Evolutionary conservation across 202 grass and related monocot species (phyloP), one percentile per base, ranked within the genome.

Genomic region (Setaria italica): DNA sequence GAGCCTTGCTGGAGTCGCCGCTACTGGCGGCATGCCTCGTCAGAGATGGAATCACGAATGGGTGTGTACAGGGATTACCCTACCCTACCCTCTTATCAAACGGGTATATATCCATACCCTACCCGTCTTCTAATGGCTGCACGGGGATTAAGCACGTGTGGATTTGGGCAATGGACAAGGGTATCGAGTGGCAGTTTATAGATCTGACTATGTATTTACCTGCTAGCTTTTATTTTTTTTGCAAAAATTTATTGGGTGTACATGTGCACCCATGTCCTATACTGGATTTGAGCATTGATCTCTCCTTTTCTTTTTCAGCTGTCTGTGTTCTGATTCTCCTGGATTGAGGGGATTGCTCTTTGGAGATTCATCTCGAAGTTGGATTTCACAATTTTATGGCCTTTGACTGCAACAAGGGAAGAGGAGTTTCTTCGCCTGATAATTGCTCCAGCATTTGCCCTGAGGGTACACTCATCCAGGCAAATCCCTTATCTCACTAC

Each of bases 351-450:
- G 42, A 72, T 80, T 78, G 11, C 33, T 65, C 17, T 49, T 47
- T 48, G 71, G 75, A 65, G 37, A 71, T 85, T 63, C 48, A 33
- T 63, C 80, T 85, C n/a, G 48, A 80, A 63, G 39, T 79, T 46
- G 75, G 71, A 67, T 72, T 76, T 62, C 35, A 64, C 46, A 76
- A 62, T 93, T 98, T 94, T 95, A 98, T 98, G 95, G 95, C 69
- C 89, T 94, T 90, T 78, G 91, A 92, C 85, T 98, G 76, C 85
- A 90, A 74, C 49, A 91, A 88, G 60, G 69, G 41, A 88, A 86
- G 58, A 67, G 65, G 79, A 90, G 85, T 85, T n/a, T 90, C 70
- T 67, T 89, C 88, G 62, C 75, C 84, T 60, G 69, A 92, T n/a
- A 82, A 82, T 77, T 17, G 35, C 90, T 78, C 48, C 13, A 32